phyloP scores from a whole-genome alignment of 2,329 filamentous ascomycete genomes.

The Microdochium bolleyi region DNA sequence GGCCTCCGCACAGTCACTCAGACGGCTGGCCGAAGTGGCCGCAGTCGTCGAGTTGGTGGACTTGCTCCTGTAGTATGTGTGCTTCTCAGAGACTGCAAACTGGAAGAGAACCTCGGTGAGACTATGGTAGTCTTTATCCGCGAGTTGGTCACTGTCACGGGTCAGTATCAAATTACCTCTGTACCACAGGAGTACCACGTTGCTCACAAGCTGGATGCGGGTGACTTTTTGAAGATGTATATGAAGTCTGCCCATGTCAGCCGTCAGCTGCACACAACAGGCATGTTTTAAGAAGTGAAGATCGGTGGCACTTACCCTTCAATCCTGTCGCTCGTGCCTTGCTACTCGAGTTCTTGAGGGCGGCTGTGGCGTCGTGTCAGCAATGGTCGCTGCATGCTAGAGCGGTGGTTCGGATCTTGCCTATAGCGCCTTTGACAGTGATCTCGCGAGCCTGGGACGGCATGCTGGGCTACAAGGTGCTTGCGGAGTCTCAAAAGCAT shows the following conservation, averaged over 20 bases:
- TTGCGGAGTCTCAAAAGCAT: no score
- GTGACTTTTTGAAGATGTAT: conserved; percentile 18
- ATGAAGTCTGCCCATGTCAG: conserved; percentile 13
- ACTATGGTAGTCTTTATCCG: conserved; percentile 71
- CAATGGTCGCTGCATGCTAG: background rate
- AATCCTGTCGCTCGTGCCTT: background rate
- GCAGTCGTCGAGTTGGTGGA: conserved; percentile 36
- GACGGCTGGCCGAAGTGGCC: conserved; percentile 38
- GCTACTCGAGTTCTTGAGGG: background rate
- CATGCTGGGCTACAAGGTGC: no score
- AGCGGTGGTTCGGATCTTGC: conserved; percentile 7
- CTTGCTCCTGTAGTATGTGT: conserved; percentile 46
- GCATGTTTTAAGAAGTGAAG: background rate
- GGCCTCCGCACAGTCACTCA: conserved; percentile 63
- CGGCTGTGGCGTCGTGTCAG: background rate
- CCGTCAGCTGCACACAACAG: no score
- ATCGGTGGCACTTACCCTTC: background rate
- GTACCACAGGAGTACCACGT: no score
- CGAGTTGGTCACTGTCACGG: conserved; percentile 29
- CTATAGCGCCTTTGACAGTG: conserved; percentile 15
- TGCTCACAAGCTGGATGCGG: conserved; percentile 15
- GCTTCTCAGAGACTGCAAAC: conserved; percentile 59
- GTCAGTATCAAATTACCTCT: background rate
- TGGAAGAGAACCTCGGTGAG: conserved; percentile 77
- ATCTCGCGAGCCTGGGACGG: conserved; percentile 12